Evolutionary conservation across 352 stramenopile genomes (phyloP), one percentile per base, ranked within the genome.

Genomic region (Globisporangium cederbergense): DNA sequence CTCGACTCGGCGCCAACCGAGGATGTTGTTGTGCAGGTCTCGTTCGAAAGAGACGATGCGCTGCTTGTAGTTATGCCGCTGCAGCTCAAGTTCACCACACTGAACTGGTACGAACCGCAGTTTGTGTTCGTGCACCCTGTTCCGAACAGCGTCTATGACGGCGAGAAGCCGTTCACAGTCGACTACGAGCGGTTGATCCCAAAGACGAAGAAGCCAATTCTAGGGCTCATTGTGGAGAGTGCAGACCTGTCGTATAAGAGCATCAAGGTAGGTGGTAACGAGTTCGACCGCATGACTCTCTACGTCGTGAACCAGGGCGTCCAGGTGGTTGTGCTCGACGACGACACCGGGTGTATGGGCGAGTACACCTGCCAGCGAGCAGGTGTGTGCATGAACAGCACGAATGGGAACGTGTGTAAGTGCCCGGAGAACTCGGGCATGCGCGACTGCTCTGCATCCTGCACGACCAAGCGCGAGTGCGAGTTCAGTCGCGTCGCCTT

Each of bases 261-360:
- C 2, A 67, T 89, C 22, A 9, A 55, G 11, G 68, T 92, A 28
- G 81, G 80, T 8, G 64, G 67, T 7, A 92, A 92, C 55, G 79
- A 87, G 38, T 56, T 60, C 38, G 64, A 80, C 52, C 58, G 20
- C 2, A 66, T 25, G 1, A 55, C 42, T 13, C 53, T 60, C 8
- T 88, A 88, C 60, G 72, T 68, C 16, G 32, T 60, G 7, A 67
- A 65, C 18, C 77, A 90, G 22, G 78, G 83, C 22, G 74, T 88
- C 32, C 63, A 70, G 5, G 60, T 73, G 4, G 53, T 89, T 14
- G 62, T 89, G 8, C 60, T 78, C 47, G 83, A 92, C 57, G 77
- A 90, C 40, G 83, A 92, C 62, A 92, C 83, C 34, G 83, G 83
- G 11, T 92, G 83, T 58, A 52, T 57, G 18, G 72, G 66, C 13